phyloP scores from a whole-genome alignment of 2,329 filamentous ascomycete species.

The Beauveria sp. region DNA sequence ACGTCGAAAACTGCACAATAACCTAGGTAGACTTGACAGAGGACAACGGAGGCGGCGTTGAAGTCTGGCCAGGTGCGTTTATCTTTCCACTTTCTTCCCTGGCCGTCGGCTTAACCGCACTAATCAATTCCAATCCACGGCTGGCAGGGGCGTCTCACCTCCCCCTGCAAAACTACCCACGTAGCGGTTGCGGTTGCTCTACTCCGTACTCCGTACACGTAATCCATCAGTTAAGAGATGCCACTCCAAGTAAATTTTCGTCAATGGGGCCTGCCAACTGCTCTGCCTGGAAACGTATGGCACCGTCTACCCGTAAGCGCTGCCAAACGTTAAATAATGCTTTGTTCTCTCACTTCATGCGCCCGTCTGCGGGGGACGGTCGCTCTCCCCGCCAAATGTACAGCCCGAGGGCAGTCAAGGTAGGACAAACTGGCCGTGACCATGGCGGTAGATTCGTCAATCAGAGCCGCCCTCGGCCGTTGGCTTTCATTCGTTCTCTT shows the following conservation, averaged over 20 bases:
- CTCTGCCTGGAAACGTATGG: not conserved
- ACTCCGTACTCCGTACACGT: not conserved
- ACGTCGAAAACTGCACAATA: not conserved
- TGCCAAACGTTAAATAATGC: not conserved
- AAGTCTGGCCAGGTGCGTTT: not conserved
- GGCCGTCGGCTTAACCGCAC: not conserved
- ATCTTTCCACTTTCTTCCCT: not conserved
- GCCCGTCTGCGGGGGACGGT: not conserved
- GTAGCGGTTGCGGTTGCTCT: not conserved
- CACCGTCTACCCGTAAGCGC: too few species aligned
- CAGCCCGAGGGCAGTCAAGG: not conserved
- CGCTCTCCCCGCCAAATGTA: not conserved
- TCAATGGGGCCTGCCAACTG: not conserved
- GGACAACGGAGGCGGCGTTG: not conserved
- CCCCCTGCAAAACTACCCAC: not conserved
- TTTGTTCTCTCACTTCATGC: not conserved
- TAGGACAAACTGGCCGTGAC: too few species aligned
- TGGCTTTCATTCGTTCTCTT: too few species aligned
- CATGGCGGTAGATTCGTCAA: too few species aligned
- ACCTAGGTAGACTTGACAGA: not conserved
- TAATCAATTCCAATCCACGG: not conserved
- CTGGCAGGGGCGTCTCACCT: slow-evolving; percentile 2
- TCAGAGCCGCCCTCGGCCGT: too few species aligned
- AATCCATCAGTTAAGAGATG: too few species aligned
- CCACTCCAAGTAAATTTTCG: too few species aligned